Base-by-base conservation (phyloP, 1,284 basidiomycete genomes). In the Takashimella koratensis region DNA sequence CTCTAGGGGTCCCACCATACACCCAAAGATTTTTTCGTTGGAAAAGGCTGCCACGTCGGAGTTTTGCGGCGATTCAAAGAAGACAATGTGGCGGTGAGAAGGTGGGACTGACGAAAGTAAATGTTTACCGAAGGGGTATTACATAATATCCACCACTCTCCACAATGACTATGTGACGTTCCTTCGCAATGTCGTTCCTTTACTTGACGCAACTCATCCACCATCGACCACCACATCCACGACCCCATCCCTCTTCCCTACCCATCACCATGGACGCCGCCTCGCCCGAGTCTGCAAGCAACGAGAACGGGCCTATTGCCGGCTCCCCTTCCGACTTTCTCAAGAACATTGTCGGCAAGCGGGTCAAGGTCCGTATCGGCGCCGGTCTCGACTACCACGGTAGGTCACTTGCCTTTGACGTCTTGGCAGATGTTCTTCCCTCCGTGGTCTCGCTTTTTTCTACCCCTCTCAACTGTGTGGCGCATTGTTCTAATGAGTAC, bases 301-400 rank as follows among this genome's bases (percentile, higher is more conserved):
- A n/a, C n/a, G 30, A 36, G 30, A 16, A 36, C 16, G 30, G 30
- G 21, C 60, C 64, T 23, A 46, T 61, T 12, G 76, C 80, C 6
- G 90, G 90, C 6, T 91, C 90, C 1, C 91, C 90, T 0, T 90
- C 89, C 0, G 89, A 92, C 64, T 95, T 94, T 63, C 73, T 95
- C 56, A 93, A 93, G 76, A 88, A 86, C 48, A 93, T 98, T 24
- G 95, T 98, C 23, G 95, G 95, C 25, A 96, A 97, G 76, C 83
- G 83, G 50, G 95, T 98, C 53, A 88, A 94, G 59, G 96, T 98
- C 42, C 82, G 94, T 53, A 81, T 98, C 53, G 92, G 89, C n/a
- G 92, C 88, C 41, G 96, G 96, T 1, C 88, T 98, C 12, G 94
- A 98, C 76, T 98, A 99, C 77, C 83, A 86, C 62, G 95, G 95